Evolutionary conservation across 768 basidiomycete genomes (phyloP).

Genomic region (Suillus cothurnatus): DNA sequence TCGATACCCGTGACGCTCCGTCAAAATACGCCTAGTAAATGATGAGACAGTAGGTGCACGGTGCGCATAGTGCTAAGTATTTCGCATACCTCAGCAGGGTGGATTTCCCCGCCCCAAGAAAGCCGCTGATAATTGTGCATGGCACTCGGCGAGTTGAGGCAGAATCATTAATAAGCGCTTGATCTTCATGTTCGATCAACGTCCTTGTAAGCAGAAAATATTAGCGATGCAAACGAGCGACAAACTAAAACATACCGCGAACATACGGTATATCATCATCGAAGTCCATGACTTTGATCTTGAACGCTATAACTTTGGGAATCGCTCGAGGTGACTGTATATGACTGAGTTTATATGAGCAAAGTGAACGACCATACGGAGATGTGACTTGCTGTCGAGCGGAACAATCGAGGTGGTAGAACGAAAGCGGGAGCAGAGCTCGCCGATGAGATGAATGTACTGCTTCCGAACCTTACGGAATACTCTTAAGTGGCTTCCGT

Average conservation of each 20-base stretch:
- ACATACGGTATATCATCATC: constrained; percentile 66
- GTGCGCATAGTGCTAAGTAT: not conserved
- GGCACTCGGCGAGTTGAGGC: constrained; percentile 56
- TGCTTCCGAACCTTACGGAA: constrained; percentile 30
- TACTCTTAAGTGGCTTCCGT: not conserved
- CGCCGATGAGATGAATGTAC: not conserved
- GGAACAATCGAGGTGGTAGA: not conserved
- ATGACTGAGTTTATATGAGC: too few relatives aligned
- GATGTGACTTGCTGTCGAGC: not conserved
- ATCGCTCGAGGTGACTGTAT: not conserved
- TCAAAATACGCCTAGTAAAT: constrained; percentile 73
- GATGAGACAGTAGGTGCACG: not conserved
- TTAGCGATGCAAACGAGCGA: constrained; percentile 4
- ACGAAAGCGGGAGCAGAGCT: not conserved
- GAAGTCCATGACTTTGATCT: constrained; percentile 40
- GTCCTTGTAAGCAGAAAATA: constrained; percentile 17
- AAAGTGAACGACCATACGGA: not conserved
- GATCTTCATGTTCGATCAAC: constrained; percentile 34
- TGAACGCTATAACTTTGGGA: not conserved
- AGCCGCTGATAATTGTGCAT: constrained; percentile 93
- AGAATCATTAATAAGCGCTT: not conserved
- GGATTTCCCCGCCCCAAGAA: constrained; percentile 93
- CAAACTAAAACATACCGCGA: constrained; percentile 14
- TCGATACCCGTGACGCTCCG: constrained; percentile 90
- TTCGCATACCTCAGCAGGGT: constrained; percentile 78